Conservation (phyloP, 305 asterid genomes). For the Fraxinus angustifolia region DNA sequence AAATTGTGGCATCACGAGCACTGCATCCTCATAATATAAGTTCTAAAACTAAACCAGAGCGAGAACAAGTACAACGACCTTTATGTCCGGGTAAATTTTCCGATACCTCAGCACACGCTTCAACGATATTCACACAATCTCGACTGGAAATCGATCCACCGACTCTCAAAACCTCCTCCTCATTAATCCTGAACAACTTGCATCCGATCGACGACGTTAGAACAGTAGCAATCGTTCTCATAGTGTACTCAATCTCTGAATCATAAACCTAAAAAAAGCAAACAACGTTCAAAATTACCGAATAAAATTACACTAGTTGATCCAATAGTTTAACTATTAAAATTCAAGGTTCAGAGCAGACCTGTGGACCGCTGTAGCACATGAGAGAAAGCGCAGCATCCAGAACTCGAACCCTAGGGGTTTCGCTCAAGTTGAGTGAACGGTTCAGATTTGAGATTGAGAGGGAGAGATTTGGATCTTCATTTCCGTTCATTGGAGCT, state of each 20-base stretch:
- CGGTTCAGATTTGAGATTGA: slow-evolving; percentile 50
- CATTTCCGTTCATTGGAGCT: slow-evolving; percentile 27
- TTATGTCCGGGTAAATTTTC: slow-evolving; percentile 37
- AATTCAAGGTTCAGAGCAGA: slow-evolving; percentile 13
- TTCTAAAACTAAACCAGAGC: not conserved
- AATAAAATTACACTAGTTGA: not conserved
- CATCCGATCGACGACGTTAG: slow-evolving; percentile 56
- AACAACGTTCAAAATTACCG: not conserved
- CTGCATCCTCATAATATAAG: not conserved
- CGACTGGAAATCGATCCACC: slow-evolving; percentile 49
- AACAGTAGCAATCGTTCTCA: slow-evolving; percentile 53
- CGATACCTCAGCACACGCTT: slow-evolving; percentile 47
- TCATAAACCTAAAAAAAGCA: slow-evolving; percentile 49
- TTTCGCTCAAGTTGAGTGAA: slow-evolving; percentile 54
- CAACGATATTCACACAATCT: slow-evolving; percentile 41
- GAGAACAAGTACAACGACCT: slow-evolving; percentile 33
- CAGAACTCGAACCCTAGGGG: slow-evolving; percentile 47
- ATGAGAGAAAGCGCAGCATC: slow-evolving; percentile 72
- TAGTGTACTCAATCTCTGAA: slow-evolving; percentile 43
- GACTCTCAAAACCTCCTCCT: slow-evolving; percentile 40
- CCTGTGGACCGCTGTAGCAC: slow-evolving; percentile 82
- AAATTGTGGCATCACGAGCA: not conserved
- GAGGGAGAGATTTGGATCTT: slow-evolving; percentile 23
- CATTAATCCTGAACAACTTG: slow-evolving; percentile 37
- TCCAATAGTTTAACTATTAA: not conserved